Evolutionary conservation across 371 early-diverging fungal genomes (phyloP).

Genomic region (Furculomyces boomerangus): DNA sequence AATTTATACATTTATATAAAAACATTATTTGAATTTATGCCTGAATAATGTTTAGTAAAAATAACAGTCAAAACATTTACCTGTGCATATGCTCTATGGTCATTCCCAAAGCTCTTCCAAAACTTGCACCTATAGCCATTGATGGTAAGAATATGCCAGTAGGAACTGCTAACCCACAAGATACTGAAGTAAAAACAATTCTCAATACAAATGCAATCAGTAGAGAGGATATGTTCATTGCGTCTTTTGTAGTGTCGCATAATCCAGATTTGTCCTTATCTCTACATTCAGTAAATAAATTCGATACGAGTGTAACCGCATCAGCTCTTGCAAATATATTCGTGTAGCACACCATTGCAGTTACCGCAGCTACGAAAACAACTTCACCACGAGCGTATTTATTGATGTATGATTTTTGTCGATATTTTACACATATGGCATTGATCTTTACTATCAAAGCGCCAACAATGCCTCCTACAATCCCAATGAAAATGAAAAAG

Average conservation of each 20-base stretch:
- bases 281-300: slow-evolving; percentile 55
- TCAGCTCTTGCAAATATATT: slow-evolving; percentile 36
- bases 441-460: slow-evolving; percentile 15
- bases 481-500: slow-evolving; percentile 70
- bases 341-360: slow-evolving; percentile 55
- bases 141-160: slow-evolving; percentile 63
- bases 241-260: slow-evolving; percentile 17
- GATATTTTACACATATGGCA: slow-evolving; percentile 11
- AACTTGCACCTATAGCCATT: slow-evolving; percentile 63
- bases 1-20: too few species aligned
- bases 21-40: not conserved
- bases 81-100: slow-evolving; percentile 26
- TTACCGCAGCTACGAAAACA: slow-evolving; percentile 26
- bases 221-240: slow-evolving; percentile 20
- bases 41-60: not conserved
- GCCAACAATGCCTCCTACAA: slow-evolving; percentile 41
- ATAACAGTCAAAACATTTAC: not conserved
- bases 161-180: slow-evolving; percentile 63
- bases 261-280: slow-evolving; percentile 16
- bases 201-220: slow-evolving; percentile 44
- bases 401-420: slow-evolving; percentile 20
- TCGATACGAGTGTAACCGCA: slow-evolving; percentile 42
- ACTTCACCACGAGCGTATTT: slow-evolving; percentile 41
- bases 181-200: slow-evolving; percentile 43
- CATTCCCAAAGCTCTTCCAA: slow-evolving; percentile 66